Percentiles rank a stretch among this genome's conserved stretches.
Conservation (phyloP, 78 protist species). For the Isochrysis galbana region DNA sequence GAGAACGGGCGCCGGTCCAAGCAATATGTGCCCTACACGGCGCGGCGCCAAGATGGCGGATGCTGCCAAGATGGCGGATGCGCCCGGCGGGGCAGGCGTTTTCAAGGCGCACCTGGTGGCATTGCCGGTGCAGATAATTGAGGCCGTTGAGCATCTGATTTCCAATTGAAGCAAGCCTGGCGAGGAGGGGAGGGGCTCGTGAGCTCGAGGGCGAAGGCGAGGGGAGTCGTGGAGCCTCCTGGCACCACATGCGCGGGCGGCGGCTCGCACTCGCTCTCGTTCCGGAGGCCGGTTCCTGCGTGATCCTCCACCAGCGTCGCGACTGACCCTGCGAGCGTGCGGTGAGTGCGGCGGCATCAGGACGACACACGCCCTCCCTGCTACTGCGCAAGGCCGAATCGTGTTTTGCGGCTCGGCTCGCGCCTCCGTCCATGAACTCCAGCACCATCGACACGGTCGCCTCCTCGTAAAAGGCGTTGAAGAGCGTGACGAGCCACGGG, state of each 20-base stretch:
- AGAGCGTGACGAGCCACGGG: not conserved
- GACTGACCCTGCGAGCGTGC: too few relatives aligned
- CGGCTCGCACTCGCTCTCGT: too few relatives aligned
- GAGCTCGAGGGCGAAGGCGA: too few relatives aligned
- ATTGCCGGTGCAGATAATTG: not conserved
- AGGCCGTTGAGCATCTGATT: conserved; percentile 7
- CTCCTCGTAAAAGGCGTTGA: conserved; percentile 24
- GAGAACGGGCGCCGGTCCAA: not conserved
- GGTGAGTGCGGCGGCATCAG: too few relatives aligned
- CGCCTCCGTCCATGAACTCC: conserved; percentile 17
- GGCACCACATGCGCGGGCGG: too few relatives aligned
- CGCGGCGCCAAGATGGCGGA: not conserved
- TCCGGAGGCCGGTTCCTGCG: too few relatives aligned
- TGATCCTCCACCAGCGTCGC: not conserved
- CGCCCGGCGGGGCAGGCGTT: not conserved
- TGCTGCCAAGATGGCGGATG: not conserved
- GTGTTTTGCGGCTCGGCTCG: too few relatives aligned
- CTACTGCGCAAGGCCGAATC: too few relatives aligned
- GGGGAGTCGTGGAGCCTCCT: too few relatives aligned
- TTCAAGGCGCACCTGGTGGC: not conserved
- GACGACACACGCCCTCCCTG: too few relatives aligned
- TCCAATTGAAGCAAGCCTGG: too few relatives aligned
- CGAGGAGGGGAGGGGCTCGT: too few relatives aligned
- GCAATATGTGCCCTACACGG: not conserved
- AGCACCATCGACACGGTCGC: not conserved